Evolutionary conservation across 2,329 filamentous ascomycete genomes (phyloP).

Genomic region (Ilyonectria sp.): DNA sequence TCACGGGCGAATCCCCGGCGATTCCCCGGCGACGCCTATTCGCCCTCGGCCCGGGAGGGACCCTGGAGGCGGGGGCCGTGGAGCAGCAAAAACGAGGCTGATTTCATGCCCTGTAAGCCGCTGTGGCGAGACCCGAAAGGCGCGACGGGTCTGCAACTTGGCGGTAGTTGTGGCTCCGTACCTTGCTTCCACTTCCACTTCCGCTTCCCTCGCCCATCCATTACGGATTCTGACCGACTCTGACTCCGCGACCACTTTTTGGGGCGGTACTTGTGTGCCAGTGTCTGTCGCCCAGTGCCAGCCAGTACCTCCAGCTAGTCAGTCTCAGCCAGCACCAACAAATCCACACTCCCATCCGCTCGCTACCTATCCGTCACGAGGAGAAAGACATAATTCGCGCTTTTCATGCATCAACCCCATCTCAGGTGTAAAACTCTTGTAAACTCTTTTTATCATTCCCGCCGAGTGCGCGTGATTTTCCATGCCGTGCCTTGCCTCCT

Average conservation of each 20-base stretch:
- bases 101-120: not conserved
- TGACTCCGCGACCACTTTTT: not conserved
- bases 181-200: not conserved
- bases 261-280: not conserved
- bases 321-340: not conserved
- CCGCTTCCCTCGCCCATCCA: not conserved
- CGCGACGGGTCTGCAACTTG: not conserved
- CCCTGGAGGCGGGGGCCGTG: not conserved
- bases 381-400: not conserved
- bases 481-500: constrained; percentile 2
- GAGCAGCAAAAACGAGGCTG: not conserved
- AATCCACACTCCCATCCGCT: too few species aligned
- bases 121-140: not conserved
- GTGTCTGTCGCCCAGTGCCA: too few species aligned
- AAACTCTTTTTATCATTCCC: constrained; percentile 5
- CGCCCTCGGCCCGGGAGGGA: constrained; percentile 6
- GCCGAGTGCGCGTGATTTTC: constrained; percentile 13
- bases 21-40: constrained; percentile 41
- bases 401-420: not conserved
- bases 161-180: not conserved
- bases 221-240: not conserved
- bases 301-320: not conserved
- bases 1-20: constrained; percentile 37
- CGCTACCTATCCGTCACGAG: too few species aligned
- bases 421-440: not conserved